phyloP scores from a whole-genome alignment of 371 early-diverging fungal species.

The Mucor saturninus region DNA sequence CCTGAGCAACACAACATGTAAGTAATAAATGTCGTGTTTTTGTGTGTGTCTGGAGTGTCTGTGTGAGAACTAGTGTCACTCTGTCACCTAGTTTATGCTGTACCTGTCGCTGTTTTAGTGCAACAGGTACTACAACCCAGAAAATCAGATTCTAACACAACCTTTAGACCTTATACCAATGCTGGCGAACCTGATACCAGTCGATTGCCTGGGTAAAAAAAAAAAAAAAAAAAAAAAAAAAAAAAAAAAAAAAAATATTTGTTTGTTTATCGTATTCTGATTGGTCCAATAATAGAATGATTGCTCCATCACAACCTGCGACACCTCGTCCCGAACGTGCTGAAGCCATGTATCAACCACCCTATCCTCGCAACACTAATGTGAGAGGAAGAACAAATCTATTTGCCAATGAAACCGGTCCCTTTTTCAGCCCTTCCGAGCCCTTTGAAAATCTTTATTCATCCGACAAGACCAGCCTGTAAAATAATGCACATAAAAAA shows the following conservation, averaged over 20 bases:
- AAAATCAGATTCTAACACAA: not conserved
- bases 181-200: not conserved
- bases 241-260: not conserved
- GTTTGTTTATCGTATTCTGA: not conserved
- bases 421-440: conserved; percentile 40
- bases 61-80: not conserved
- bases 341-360: conserved; percentile 11
- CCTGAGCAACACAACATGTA: not conserved
- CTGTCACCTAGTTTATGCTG: conserved; percentile 13
- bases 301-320: conserved; percentile 34
- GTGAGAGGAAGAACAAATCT: conserved; percentile 25
- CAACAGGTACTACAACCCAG: conserved; percentile 24
- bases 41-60: too few relatives aligned
- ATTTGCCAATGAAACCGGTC: conserved; percentile 28
- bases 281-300: conserved; percentile 20
- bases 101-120: conserved; percentile 33
- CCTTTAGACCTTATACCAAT: not conserved
- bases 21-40: too few relatives aligned
- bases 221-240: too few relatives aligned
- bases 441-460: conserved; percentile 57
- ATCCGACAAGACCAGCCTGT: conserved; percentile 56
- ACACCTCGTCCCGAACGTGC: conserved; percentile 33
- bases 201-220: conserved; percentile 27
- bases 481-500: conserved; percentile 15
- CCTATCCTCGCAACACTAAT: conserved; percentile 11